Conservation (phyloP, 495 filamentous ascomycete species). For the Astrothelium macrocarpum region DNA sequence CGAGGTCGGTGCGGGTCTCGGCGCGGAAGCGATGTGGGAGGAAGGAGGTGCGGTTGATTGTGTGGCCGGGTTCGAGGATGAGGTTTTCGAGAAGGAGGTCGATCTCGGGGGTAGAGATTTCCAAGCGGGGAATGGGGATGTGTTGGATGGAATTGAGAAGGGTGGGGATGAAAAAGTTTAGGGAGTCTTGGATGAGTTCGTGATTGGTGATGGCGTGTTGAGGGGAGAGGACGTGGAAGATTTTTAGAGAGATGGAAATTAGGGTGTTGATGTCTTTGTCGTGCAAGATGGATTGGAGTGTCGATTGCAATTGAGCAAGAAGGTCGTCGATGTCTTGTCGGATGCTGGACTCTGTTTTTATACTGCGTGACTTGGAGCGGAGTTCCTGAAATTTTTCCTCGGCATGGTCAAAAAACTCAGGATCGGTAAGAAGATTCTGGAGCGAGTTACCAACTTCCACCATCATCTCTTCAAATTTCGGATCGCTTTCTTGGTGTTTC, state of each 20-base stretch:
- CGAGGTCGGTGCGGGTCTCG: conserved; percentile 75
- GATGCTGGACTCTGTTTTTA: conserved; percentile 54
- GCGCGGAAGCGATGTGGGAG: conserved; percentile 74
- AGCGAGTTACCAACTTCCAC: conserved; percentile 58
- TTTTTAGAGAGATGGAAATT: conserved; percentile 49
- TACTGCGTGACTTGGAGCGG: conserved; percentile 52
- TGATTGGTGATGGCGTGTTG: conserved; percentile 47
- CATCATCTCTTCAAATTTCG: conserved; percentile 72
- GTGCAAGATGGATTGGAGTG: conserved; percentile 54
- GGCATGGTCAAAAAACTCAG: conserved; percentile 66
- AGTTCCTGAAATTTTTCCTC: conserved; percentile 62
- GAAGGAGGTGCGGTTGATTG: conserved; percentile 80
- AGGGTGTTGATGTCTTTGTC: conserved; percentile 64
- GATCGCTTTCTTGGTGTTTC: conserved; percentile 64
- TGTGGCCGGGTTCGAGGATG: conserved; percentile 77
- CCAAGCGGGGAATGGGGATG: conserved; percentile 78
- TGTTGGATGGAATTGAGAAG: conserved; percentile 69
- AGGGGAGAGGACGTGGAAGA: conserved; percentile 59
- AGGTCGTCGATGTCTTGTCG: conserved; percentile 65
- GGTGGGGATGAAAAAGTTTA: conserved; percentile 71
- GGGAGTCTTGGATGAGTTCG: conserved; percentile 61
- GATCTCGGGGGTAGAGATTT: conserved; percentile 70
- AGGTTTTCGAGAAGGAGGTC: conserved; percentile 85
- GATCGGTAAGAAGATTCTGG: conserved; percentile 78
- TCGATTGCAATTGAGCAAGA: conserved; percentile 56